phyloP scores from a whole-genome alignment of 257 asterid species.

The Mitragyna speciosa region DNA sequence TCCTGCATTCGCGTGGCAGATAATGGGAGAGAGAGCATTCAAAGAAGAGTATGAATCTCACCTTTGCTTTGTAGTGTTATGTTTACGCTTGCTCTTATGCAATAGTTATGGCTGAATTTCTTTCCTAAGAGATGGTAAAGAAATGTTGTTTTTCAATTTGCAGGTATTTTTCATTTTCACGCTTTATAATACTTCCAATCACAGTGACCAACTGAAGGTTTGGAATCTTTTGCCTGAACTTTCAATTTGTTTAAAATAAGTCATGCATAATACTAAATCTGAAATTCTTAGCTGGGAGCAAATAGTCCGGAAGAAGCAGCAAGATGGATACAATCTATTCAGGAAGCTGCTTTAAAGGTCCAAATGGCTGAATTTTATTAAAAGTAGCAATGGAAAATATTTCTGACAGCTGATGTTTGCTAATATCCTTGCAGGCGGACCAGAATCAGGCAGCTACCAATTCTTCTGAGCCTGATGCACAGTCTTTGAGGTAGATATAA shows the following conservation, averaged over 20 bases:
- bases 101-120: background rate
- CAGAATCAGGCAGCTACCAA: constrained; percentile 48
- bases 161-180: constrained; percentile 88
- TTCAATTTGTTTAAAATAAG: constrained; percentile 16
- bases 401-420: constrained; percentile 36
- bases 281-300: constrained; percentile 79
- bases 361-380: constrained; percentile 24
- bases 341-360: constrained; percentile 88
- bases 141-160: constrained; percentile 23
- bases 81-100: background rate
- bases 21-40: constrained; percentile 96
- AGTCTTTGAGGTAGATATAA: constrained; percentile 58
- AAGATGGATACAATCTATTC: constrained; percentile 89
- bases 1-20: constrained; percentile 95
- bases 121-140: constrained; percentile 13
- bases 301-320: constrained; percentile 98
- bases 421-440: constrained; percentile 54
- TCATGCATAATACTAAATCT: constrained; percentile 19
- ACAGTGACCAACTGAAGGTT: constrained; percentile 89
- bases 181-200: constrained; percentile 82
- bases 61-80: background rate
- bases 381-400: constrained; percentile 10
- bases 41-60: constrained; percentile 60
- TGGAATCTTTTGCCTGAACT: constrained; percentile 24
- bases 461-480: constrained; percentile 41